Percentiles rank a stretch among this genome's conserved stretches.
Conservation (phyloP, 768 basidiomycete species). For the Mrakia gelida region DNA sequence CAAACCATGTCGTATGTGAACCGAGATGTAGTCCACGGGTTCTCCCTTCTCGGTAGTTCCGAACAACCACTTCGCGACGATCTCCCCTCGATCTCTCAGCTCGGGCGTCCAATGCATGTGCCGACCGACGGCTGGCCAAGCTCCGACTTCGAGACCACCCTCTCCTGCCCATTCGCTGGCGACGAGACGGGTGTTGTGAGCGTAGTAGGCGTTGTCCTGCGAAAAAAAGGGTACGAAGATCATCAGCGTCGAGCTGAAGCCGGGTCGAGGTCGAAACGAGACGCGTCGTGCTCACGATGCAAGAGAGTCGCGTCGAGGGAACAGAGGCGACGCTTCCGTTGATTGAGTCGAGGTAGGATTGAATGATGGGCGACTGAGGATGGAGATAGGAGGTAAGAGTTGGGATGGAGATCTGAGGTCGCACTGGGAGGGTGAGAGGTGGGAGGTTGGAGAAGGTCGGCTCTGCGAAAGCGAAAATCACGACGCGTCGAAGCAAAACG, state of each 20-base stretch:
- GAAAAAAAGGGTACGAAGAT: too few species aligned
- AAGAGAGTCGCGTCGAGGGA: not conserved
- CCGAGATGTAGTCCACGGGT: not conserved
- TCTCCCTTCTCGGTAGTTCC: too few species aligned
- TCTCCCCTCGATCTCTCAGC: not conserved
- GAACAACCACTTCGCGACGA: not conserved
- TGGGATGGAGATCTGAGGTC: not conserved
- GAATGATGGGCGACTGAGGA: not conserved
- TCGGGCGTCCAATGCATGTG: not conserved
- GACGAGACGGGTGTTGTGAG: not conserved
- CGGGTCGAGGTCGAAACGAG: too few species aligned
- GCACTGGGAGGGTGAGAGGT: not conserved
- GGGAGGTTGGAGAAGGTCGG: not conserved
- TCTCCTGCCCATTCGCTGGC: conserved; percentile 3
- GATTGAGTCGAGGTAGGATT: too few species aligned
- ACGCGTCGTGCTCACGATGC: not conserved
- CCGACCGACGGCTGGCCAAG: not conserved
- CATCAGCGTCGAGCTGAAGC: too few species aligned
- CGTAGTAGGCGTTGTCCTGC: conserved; percentile 8
- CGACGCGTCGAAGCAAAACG: not conserved
- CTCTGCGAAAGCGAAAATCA: not conserved
- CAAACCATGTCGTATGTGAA: not conserved
- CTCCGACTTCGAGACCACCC: not conserved
- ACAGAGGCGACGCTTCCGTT: too few species aligned
- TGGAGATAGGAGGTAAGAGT: not conserved